Base-by-base conservation (phyloP, 148 eudicot genomes). In the Camellia lanceoleosa region DNA sequence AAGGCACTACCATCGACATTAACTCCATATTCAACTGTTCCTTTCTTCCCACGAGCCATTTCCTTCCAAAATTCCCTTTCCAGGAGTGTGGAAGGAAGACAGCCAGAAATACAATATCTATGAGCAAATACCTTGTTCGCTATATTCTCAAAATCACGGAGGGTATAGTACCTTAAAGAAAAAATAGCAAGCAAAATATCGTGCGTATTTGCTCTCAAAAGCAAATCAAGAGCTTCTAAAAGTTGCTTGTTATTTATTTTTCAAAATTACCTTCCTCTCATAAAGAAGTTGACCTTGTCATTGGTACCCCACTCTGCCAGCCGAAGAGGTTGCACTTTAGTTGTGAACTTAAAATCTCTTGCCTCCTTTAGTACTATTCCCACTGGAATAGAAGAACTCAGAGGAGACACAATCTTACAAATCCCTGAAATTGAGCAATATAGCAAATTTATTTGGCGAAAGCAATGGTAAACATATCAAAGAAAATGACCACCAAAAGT, bases 1-100 rank as follows among this genome's bases (percentile, higher is more conserved):
- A 91, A 93, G 63, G 94, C 97, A 87, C 92, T 93, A 42, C 93
- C 97, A 77, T 93, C 95, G 42, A 93, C 88, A 87, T 93, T 89
- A 78, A 88, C 86, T 68, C 91, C 97, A 86, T 91, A 93, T 85
- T 93, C 97, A 64, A 93, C 97, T 11, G 85, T 82, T 77, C 89
- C 88, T 66, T 86, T 85, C 82, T 89, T 90, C 58, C 90, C 92
- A 75, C 78, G 73, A 49, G 86, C 85, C 80, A 93, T 89, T 79
- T 91, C 92, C 72, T 87, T 84, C 97, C 97, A 93, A 83, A 91
- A 93, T 82, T 93, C 94, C 78, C 74, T 93, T 79, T 93, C 97
- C 83, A 93, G 19, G 80, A 71, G 88, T 15, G 88, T 71, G 20
- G 91, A 73, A 67, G 97, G 97, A 78, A 91, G 93, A 76, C 85